Evolutionary conservation across 108 stramenopile genomes (phyloP).

Genomic region (Nannochloropsis gaditana): DNA sequence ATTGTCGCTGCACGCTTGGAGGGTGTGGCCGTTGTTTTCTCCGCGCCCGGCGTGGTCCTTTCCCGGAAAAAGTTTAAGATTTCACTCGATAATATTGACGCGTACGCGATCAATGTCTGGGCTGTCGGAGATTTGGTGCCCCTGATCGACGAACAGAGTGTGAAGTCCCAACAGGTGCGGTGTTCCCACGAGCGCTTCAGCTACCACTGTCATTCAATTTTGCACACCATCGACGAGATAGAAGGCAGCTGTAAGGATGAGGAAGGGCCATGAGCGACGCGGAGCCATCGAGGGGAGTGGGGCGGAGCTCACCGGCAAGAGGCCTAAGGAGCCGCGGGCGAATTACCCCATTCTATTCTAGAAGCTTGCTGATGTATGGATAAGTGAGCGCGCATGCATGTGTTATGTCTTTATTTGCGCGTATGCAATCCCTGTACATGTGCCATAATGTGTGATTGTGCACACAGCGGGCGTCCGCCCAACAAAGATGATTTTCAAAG

Average conservation of each 20-base stretch:
- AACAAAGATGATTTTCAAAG: no score
- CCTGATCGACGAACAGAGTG: background rate
- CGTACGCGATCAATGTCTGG: background rate
- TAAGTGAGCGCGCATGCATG: no score
- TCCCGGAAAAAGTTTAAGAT: background rate
- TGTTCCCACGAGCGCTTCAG: background rate
- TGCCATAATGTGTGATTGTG: no score
- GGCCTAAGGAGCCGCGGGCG: no score
- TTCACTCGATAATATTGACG: background rate
- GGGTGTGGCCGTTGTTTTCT: background rate
- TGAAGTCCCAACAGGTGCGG: background rate
- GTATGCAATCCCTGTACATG: no score
- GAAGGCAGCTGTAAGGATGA: background rate
- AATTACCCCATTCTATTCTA: no score
- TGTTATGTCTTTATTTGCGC: no score
- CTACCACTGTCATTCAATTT: slow-evolving; percentile 18
- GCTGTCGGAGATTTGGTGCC: background rate
- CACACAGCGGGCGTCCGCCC: no score
- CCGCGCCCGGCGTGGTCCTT: background rate
- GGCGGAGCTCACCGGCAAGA: background rate
- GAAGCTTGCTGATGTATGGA: no score
- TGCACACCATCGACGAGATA: background rate
- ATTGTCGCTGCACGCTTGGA: background rate
- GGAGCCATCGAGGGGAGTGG: background rate
- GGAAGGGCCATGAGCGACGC: background rate